phyloP scores from a whole-genome alignment of 73 alveolate species.

The Stentor roeselii region DNA sequence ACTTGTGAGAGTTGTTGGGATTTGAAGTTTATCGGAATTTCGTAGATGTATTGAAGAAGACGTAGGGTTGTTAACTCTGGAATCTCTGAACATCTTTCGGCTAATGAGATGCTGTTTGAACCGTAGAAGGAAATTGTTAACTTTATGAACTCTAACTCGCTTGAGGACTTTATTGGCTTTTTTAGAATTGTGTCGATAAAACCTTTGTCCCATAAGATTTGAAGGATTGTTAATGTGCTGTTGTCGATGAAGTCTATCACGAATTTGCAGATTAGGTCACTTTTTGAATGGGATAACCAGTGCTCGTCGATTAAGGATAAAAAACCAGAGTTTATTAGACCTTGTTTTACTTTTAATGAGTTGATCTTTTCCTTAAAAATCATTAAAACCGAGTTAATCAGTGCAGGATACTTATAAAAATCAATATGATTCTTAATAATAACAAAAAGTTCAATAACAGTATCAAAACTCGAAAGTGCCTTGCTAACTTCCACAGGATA shows the following conservation, averaged over 20 bases:
- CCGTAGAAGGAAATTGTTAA: slow-evolving; percentile 6
- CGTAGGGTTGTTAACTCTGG: neutral
- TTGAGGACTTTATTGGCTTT: neutral
- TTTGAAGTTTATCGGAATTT: neutral
- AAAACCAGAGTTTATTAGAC: neutral
- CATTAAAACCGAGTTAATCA: neutral
- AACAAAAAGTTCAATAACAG: neutral
- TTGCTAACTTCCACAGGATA: neutral
- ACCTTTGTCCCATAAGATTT: neutral
- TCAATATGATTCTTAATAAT: neutral
- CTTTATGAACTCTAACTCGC: neutral
- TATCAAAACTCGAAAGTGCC: neutral
- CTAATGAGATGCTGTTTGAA: neutral
- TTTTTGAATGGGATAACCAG: neutral
- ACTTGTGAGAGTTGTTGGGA: neutral
- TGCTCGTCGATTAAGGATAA: neutral
- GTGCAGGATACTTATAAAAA: neutral
- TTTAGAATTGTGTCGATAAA: neutral
- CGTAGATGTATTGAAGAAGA: neutral
- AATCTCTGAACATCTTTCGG: neutral
- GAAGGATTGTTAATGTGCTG: slow-evolving; percentile 9
- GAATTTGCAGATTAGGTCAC: neutral
- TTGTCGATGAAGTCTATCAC: neutral
- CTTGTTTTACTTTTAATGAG: neutral
- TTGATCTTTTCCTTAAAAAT: neutral